phyloP scores from a whole-genome alignment of 345 rosid species.

The Turritis glabra region DNA sequence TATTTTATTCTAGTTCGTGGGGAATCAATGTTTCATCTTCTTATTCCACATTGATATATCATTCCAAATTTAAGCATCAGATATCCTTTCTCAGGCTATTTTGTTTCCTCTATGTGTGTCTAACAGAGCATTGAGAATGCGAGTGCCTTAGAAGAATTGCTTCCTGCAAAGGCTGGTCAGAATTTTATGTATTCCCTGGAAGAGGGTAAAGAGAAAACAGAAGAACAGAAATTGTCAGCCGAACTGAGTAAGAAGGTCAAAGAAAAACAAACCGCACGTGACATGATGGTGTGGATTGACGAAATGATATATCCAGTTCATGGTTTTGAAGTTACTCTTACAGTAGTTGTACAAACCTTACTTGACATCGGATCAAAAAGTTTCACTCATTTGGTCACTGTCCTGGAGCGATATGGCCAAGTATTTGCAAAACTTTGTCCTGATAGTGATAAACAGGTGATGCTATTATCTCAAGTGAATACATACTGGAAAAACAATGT shows the following conservation, averaged over 20 bases:
- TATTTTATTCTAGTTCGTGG: neutral
- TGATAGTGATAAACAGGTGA: slow-evolving; percentile 75
- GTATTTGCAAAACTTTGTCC: slow-evolving; percentile 74
- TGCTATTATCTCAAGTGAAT: slow-evolving; percentile 80
- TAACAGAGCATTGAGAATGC: slow-evolving; percentile 88
- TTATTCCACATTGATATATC: neutral
- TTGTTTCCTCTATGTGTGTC: slow-evolving; percentile 19
- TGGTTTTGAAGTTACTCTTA: slow-evolving; percentile 66
- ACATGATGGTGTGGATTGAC: slow-evolving; percentile 79
- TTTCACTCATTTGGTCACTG: slow-evolving; percentile 93
- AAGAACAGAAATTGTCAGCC: slow-evolving; percentile 63
- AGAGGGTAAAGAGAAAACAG: slow-evolving; percentile 73
- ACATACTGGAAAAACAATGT: slow-evolving; percentile 80
- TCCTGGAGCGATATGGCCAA: slow-evolving; percentile 94
- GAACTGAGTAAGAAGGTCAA: slow-evolving; percentile 84
- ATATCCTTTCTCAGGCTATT: neutral
- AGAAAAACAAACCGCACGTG: slow-evolving; percentile 80
- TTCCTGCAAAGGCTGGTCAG: slow-evolving; percentile 82
- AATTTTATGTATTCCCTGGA: slow-evolving; percentile 63
- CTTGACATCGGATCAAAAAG: slow-evolving; percentile 97
- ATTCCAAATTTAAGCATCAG: neutral
- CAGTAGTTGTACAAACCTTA: slow-evolving; percentile 78
- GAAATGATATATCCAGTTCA: slow-evolving; percentile 70
- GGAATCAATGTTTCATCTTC: slow-evolving; percentile 2
- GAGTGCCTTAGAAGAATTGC: slow-evolving; percentile 80